Percentiles rank a stretch among this genome's conserved stretches.
These are phyloP conservation scores for Raphanus hybrid DNA, from an alignment of 441 rosid genomes.

Conservation along the genomic window DNA sequence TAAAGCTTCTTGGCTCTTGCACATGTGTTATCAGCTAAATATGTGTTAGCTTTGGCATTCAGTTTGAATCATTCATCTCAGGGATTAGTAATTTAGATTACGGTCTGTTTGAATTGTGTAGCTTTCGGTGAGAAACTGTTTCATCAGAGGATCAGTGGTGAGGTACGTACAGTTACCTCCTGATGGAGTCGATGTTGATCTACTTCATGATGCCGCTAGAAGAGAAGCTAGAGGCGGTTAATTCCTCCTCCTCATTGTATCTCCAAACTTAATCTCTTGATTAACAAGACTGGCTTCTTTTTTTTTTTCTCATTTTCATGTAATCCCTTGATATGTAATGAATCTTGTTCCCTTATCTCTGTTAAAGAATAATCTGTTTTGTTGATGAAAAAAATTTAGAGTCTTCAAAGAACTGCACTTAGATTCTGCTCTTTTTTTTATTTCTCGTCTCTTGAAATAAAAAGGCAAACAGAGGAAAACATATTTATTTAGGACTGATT, in stretches of 20 bases:
- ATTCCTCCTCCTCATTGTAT: slow-evolving; percentile 31
- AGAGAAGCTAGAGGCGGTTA: slow-evolving; percentile 96
- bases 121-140: slow-evolving; percentile 99
- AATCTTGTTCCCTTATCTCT: no score
- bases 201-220: slow-evolving; percentile 98
- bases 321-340: slow-evolving; percentile 10
- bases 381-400: no score
- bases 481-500: no score
- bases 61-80: neutral
- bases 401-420: no score
- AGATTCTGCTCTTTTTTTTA: no score
- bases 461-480: no score
- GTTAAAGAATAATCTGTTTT: no score
- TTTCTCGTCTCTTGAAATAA: no score
- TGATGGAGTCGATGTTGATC: slow-evolving; percentile 92
- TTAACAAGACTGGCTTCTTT: slow-evolving; percentile 8
- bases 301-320: slow-evolving; percentile 11
- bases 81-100: neutral
- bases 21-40: slow-evolving; percentile 9
- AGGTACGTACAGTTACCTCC: slow-evolving; percentile 97
- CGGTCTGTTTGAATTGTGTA: slow-evolving; percentile 26
- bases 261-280: slow-evolving; percentile 30
- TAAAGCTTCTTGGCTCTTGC: slow-evolving; percentile 5
- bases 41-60: neutral
- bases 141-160: slow-evolving; percentile 97